Evolutionary conservation across 345 rosid genomes (phyloP).

Genomic region (Clarkia xantiana): DNA sequence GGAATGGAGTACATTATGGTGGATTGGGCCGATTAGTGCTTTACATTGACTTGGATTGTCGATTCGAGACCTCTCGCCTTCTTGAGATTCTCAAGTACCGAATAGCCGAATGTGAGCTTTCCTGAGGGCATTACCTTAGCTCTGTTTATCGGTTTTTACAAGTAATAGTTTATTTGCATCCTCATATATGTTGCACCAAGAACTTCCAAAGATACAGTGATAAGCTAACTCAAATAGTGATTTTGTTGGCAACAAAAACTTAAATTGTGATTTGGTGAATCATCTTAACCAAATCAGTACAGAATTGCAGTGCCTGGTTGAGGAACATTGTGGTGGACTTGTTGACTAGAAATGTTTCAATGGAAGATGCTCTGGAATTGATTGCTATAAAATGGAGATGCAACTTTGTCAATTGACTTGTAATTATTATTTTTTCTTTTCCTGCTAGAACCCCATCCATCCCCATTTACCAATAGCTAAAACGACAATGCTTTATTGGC

Average conservation of each 20-base stretch:
- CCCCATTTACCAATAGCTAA: no score
- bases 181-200: conserved; percentile 16
- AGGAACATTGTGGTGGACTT: background rate
- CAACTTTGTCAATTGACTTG: no score
- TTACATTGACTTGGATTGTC: conserved; percentile 67
- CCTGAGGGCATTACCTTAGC: no score
- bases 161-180: no score
- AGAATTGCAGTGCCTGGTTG: background rate
- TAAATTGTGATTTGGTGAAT: background rate
- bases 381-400: no score
- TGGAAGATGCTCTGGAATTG: no score
- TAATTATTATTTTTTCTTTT: no score
- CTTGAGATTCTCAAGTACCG: conserved; percentile 45
- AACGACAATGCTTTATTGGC: background rate
- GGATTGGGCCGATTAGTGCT: conserved; percentile 45
- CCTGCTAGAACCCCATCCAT: no score
- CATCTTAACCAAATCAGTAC: background rate
- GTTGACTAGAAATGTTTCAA: background rate
- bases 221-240: background rate
- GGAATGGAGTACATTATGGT: conserved; percentile 57
- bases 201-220: background rate
- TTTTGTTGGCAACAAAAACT: no score
- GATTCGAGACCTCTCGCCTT: conserved; percentile 47
- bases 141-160: no score
- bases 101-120: conserved; percentile 10